These are phyloP conservation scores for Russula dissimulans DNA, from an alignment of 768 basidiomycete genomes.

Conservation along the genomic window DNA sequence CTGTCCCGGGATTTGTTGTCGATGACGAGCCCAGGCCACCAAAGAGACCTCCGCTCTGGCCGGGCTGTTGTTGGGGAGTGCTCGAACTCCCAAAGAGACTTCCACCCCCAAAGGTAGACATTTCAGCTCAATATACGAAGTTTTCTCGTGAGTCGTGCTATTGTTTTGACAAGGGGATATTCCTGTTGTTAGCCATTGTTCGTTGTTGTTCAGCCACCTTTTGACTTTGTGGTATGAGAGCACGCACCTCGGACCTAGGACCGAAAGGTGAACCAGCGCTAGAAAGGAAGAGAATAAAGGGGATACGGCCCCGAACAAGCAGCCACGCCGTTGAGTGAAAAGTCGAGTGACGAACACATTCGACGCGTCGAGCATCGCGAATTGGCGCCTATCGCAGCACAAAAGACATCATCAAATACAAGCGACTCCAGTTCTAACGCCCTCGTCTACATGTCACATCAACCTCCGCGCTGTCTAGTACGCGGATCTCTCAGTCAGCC, in stretches of 20 bases:
- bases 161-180: not conserved
- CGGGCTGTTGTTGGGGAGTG: conserved; percentile 19
- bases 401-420: not conserved
- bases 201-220: not conserved
- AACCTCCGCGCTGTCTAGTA: conserved; percentile 1
- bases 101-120: conserved; percentile 13
- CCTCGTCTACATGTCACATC: not conserved
- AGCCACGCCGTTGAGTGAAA: not conserved
- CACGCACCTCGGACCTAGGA: not conserved
- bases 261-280: not conserved
- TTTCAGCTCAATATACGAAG: not conserved
- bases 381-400: not conserved
- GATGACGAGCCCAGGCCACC: conserved; percentile 6
- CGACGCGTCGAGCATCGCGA: not conserved
- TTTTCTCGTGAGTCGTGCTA: not conserved
- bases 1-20: not conserved
- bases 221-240: not conserved
- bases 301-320: not conserved
- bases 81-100: conserved; percentile 18
- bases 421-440: not conserved
- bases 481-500: conserved; percentile 10
- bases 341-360: not conserved
- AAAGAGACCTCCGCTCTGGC: conserved; percentile 20
- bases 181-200: not conserved
- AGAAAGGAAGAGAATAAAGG: not conserved